A percentile compares a stretch with the other conserved stretches of the same genome.
These are phyloP conservation scores for Hevea brasiliensis DNA, from an alignment of 345 rosid species.

Conservation along the genomic window DNA sequence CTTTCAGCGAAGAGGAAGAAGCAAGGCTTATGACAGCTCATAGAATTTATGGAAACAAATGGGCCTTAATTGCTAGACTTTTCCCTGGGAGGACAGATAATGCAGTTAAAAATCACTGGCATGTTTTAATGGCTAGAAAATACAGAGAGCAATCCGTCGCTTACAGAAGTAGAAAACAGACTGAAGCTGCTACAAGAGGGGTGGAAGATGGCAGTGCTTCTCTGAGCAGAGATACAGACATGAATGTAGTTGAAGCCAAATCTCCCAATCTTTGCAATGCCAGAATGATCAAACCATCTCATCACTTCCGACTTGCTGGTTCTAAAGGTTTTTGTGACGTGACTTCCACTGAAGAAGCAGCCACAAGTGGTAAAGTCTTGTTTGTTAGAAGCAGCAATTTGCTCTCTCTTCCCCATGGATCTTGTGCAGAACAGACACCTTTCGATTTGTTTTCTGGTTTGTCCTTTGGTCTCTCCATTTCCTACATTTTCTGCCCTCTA, in stretches of 20 bases:
- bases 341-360: conserved; percentile 7
- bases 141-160: conserved; percentile 73
- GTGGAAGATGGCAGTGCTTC: conserved; percentile 11
- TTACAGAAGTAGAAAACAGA: conserved; percentile 34
- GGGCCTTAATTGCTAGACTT: conserved; percentile 98
- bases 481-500: background rate
- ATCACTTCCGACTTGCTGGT: conserved; percentile 9
- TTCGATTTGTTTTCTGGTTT: conserved; percentile 39
- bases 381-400: conserved; percentile 28
- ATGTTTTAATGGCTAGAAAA: conserved; percentile 95
- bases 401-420: conserved; percentile 9
- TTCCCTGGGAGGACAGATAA: conserved; percentile 99
- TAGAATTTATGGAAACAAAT: conserved; percentile 90
- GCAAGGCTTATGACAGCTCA: conserved; percentile 93
- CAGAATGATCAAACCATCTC: conserved; percentile 19
- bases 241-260: too few species aligned
- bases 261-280: conserved; percentile 22
- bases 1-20: conserved; percentile 91
- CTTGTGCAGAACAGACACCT: conserved; percentile 22
- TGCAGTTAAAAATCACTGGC: conserved; percentile 98
- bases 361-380: conserved; percentile 15
- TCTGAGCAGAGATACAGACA: background rate
- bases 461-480: conserved; percentile 14
- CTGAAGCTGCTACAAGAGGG: conserved; percentile 28
- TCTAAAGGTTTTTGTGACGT: conserved; percentile 13